phyloP scores from a whole-genome alignment of 257 asterid species.

The Handroanthus guayacan region DNA sequence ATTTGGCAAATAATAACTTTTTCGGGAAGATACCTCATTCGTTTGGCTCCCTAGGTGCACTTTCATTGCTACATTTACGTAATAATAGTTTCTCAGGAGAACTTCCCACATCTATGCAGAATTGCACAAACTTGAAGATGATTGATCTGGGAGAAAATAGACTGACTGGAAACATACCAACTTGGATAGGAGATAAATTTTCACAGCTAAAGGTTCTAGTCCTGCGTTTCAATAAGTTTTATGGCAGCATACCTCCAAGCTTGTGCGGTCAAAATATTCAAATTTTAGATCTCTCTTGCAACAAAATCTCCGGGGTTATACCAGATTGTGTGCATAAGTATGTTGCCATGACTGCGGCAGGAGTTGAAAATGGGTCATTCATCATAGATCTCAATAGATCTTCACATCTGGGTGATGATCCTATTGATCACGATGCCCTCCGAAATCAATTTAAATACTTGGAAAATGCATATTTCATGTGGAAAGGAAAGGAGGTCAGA shows the following conservation, averaged over 20 bases:
- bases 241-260: constrained; percentile 23
- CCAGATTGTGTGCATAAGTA: constrained; percentile 27
- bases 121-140: constrained; percentile 10
- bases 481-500: not conserved
- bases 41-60: not conserved
- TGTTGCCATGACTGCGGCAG: constrained; percentile 1
- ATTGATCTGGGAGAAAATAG: constrained; percentile 21
- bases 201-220: not conserved
- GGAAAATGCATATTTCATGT: not conserved
- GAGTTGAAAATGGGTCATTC: not conserved
- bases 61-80: not conserved
- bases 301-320: constrained; percentile 27
- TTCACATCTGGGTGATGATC: no score
- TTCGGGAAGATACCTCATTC: constrained; percentile 12
- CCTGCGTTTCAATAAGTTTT: not conserved
- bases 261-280: not conserved
- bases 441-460: no score
- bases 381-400: no score
- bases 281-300: not conserved
- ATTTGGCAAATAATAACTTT: constrained; percentile 24
- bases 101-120: constrained; percentile 33
- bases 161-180: constrained; percentile 20
- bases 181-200: constrained; percentile 26
- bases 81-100: constrained; percentile 33
- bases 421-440: no score